Evolutionary conservation across 306 rosid genomes (phyloP).

Genomic region (Ormosia emarginata): DNA sequence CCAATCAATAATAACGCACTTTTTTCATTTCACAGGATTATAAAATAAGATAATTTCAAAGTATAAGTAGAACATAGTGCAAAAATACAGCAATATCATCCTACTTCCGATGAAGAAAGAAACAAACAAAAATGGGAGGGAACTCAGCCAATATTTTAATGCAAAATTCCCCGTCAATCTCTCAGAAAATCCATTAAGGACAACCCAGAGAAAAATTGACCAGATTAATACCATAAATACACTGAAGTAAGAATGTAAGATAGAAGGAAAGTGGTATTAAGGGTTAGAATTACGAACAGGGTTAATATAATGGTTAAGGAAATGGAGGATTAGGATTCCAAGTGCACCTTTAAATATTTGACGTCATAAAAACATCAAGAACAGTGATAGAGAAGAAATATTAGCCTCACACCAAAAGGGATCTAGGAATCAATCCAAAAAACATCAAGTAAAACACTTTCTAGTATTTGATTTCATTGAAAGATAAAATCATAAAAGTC

Average conservation of each 20-base stretch:
- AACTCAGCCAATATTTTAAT: not conserved
- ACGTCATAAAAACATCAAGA: not conserved
- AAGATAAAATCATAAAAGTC: too few relatives aligned
- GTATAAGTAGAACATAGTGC: not conserved
- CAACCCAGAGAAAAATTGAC: not conserved
- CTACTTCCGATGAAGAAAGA: not conserved
- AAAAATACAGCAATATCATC: not conserved
- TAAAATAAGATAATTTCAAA: not conserved
- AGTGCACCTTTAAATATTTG: not conserved
- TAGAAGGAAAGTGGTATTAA: not conserved
- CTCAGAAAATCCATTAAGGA: not conserved
- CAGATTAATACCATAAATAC: not conserved
- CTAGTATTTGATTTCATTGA: too few relatives aligned
- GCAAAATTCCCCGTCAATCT: not conserved
- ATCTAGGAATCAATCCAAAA: not conserved
- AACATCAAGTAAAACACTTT: not conserved
- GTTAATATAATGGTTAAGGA: not conserved
- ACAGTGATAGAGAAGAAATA: not conserved
- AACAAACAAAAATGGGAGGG: not conserved
- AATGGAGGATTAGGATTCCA: not conserved
- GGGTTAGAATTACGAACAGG: not conserved
- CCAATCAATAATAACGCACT: not conserved
- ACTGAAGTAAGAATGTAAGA: not conserved
- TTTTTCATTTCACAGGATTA: not conserved
- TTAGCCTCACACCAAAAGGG: not conserved